Base-by-base conservation (phyloP, 1,284 basidiomycete species). In the Cutaneotrichosporon sp. region DNA sequence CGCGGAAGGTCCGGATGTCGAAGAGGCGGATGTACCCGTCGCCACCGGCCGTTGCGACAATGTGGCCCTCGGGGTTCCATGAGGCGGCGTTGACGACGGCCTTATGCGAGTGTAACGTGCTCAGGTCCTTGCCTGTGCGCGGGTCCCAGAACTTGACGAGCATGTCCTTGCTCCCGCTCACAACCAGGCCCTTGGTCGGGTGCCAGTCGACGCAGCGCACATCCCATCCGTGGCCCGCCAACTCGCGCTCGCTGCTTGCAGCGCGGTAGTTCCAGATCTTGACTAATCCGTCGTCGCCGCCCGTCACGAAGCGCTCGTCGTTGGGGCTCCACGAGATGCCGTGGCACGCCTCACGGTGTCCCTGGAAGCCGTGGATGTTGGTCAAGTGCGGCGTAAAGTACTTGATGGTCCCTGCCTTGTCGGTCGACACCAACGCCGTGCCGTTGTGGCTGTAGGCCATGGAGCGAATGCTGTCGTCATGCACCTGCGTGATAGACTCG, bases 141-240 rank as follows among this genome's bases (percentile, higher is more conserved):
- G 95, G 97, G 80, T 99, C 95, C 95, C 95, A 99, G 79, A 99
- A 98, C 74, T 98, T 99, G 79, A 99, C 93, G 69, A 94, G 86
- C 79, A 98, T 97, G 79, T 99, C 97, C 80, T 98, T 98, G 73
- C 90, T 91, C 27, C 97, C 95, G 1, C 91, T 93, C 2, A 91
- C 92, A 20, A 99, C 85, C 7, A 99, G 82, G 3, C 95, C 95
- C 79, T 98, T 97, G 3, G 89, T 92, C 4, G 93, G 92, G 80
- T 99, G 95, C 95, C 95, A 99, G 81, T 97, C 91, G 2, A 98
- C 92, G 70, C 94, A 97, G 75, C 95, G 92, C 29, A 98, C 95
- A 73, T 99, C 95, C 95, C 95, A 99, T 2, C 95, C 95, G 73
- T 99, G 95, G 10, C 94, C 92, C 87, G 72, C 38, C 65, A 98